phyloP scores from a whole-genome alignment of 306 rosid species.

The Aeschynomene evenia region DNA sequence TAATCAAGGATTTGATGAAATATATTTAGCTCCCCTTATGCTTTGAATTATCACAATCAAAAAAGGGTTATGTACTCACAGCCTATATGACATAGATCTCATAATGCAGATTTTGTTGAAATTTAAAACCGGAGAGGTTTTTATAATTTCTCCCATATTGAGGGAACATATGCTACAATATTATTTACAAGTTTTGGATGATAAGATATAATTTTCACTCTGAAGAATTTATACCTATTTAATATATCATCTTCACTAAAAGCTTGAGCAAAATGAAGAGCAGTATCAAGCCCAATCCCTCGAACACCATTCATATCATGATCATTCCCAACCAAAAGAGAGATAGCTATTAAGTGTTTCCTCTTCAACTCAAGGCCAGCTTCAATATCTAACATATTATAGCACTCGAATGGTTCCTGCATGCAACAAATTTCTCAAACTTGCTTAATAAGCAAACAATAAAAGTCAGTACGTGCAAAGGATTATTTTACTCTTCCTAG shows the following conservation, averaged over 20 bases:
- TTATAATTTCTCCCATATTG: neutral
- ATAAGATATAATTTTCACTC: neutral
- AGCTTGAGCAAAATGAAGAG: conserved; percentile 68
- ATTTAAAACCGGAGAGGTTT: neutral
- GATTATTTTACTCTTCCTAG: neutral
- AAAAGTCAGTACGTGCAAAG: neutral
- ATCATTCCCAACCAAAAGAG: conserved; percentile 93
- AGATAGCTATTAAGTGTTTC: conserved; percentile 76
- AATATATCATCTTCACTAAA: conserved; percentile 75
- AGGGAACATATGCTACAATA: neutral
- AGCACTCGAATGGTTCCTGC: conserved; percentile 95
- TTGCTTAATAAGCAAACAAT: neutral
- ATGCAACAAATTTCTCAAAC: conserved; percentile 35
- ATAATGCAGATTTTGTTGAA: neutral
- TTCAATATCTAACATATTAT: conserved; percentile 82
- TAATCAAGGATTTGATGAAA: conserved; percentile 1
- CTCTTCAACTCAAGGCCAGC: conserved; percentile 88
- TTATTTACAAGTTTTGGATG: neutral
- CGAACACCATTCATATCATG: conserved; percentile 72
- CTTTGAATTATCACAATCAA: conserved; percentile 10
- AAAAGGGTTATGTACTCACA: neutral
- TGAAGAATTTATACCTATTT: conserved; percentile 49
- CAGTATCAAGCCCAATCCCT: conserved; percentile 82
- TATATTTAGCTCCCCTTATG: neutral
- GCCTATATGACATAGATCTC: neutral